Base-by-base conservation (phyloP, 805 yeast genomes). In the Debaryomyces prosopidis region DNA sequence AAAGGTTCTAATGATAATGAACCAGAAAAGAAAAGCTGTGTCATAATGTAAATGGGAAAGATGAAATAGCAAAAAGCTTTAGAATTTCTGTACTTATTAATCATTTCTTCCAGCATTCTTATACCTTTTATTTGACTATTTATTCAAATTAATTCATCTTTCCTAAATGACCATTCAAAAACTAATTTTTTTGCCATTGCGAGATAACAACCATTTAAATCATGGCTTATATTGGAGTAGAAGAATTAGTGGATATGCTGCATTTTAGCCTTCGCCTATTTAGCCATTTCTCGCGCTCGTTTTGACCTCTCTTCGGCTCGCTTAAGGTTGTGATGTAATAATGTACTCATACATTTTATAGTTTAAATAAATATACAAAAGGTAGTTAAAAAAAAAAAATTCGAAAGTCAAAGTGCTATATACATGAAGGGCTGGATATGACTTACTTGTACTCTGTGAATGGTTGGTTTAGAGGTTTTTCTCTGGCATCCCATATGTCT, bases 401-500 rank as follows among this genome's bases (percentile, higher is more conserved):
- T 2, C 26, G 10, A n/a, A n/a, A n/a, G n/a, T 23, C 5, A 10
- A 23, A 10, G 26, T 23, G 26, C 26, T 23, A 23, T 23, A 10
- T 23, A 23, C 26, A 23, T 23, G 26, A 23, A 7, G 9, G 6
- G 26, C 2, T 23, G 26, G 26, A 3, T n/a, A 2, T 10, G 26
- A 23, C 5, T 30, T 30, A 30, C 7, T 35, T 27, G 14, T 40
- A 38, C 16, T 55, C 57, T 43, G 54, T 57, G 50, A 76, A 77
- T 10, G 82, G 81, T 15, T 60, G 49, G 17, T 54, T 46, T 39
- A 76, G 57, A 0, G 66, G 53, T 44, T 53, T 51, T 32, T 58
- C 55, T 14, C 84, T 61, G 38, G 65, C 59, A 43, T 78, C 80
- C 98, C 98, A 92, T 7, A 92, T 75, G 58, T 87, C 92, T 60